Evolutionary conservation across 495 filamentous ascomycete genomes (phyloP).

Genomic region (Podospora tetraspora): DNA sequence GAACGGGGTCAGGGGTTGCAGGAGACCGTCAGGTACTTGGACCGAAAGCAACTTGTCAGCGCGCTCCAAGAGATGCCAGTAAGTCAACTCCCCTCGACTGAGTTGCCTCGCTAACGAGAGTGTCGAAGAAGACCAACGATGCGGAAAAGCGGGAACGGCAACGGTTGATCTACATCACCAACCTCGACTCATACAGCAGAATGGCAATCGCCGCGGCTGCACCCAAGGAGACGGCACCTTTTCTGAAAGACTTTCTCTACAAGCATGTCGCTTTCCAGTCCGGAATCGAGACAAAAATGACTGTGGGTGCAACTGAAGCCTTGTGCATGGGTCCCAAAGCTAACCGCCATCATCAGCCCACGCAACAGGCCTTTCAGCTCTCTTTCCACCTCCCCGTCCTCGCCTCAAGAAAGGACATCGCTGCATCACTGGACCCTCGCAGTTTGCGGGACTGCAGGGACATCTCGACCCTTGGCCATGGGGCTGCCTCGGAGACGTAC

Average conservation of each 20-base stretch:
- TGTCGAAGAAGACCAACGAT: neutral
- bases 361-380: slow-evolving; percentile 10
- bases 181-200: slow-evolving; percentile 11
- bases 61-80: slow-evolving; percentile 4
- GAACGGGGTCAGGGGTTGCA: neutral
- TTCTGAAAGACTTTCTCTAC: slow-evolving; percentile 18
- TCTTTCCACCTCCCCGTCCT: slow-evolving; percentile 17
- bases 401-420: slow-evolving; percentile 9
- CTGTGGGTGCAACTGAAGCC: neutral
- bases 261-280: slow-evolving; percentile 18
- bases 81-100: neutral
- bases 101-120: neutral
- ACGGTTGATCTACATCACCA: slow-evolving; percentile 14
- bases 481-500: neutral
- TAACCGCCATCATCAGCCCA: slow-evolving; percentile 1
- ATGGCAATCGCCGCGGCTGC: slow-evolving; percentile 14
- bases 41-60: slow-evolving; percentile 6
- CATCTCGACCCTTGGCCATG: neutral
- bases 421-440: neutral
- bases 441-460: slow-evolving; percentile 2
- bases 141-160: neutral
- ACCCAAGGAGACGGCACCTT: slow-evolving; percentile 7
- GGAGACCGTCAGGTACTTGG: slow-evolving; percentile 5
- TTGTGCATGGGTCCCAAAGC: neutral
- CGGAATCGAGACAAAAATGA: slow-evolving; percentile 7